Base-by-base conservation (phyloP, 495 filamentous ascomycete species). In the Platismatia glauca region DNA sequence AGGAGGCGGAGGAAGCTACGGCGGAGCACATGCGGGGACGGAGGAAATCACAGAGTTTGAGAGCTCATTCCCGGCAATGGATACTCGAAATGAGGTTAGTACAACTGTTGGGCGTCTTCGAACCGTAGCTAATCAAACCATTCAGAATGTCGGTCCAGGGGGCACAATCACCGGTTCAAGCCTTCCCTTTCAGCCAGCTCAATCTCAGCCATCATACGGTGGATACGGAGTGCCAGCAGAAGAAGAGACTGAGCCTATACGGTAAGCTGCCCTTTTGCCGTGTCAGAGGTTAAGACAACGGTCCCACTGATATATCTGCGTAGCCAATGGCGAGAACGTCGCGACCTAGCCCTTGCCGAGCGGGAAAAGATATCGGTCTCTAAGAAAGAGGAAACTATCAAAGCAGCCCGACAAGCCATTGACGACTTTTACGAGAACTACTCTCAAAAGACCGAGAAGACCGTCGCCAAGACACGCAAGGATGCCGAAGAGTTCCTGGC, bases 391-490 rank as follows among this genome's bases (percentile, higher is more conserved):
- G 83, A 91, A 72, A 96, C 90, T 11, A 76, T 95, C 70, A 83
- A 86, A 73, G 89, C 89, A 66, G 95, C 95, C 43, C 90, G 87
- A 63, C 79, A 88, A 68, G 88, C 91, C 72, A 92, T 97, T 62
- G 94, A 99, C 69, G 95, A 96, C 69, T 99, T 99, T 79, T 99
- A 99, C 78, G 91, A 96, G 73, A 96, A 95, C 73, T 99, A 99
- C 82, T 96, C 96, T 77, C 86, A 86, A 71, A 96, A 96, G 78
- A 89, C 91, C 69, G 94, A 97, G 68, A 97, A 97, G 81, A 80
- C 75, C 61, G 84, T 95, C 65, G 81, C 86, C 46, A 88, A 92
- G 77, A 91, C 95, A 38, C 81, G 87, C 64, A 82, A 86, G 68
- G 95, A 97, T 67, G 94, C 92, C n/a, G 92, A 97, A 72, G 86